Percentiles rank a stretch among this genome's conserved stretches.
Conservation (phyloP, 2,329 filamentous ascomycete species). For the Colletotrichum eleusines region DNA sequence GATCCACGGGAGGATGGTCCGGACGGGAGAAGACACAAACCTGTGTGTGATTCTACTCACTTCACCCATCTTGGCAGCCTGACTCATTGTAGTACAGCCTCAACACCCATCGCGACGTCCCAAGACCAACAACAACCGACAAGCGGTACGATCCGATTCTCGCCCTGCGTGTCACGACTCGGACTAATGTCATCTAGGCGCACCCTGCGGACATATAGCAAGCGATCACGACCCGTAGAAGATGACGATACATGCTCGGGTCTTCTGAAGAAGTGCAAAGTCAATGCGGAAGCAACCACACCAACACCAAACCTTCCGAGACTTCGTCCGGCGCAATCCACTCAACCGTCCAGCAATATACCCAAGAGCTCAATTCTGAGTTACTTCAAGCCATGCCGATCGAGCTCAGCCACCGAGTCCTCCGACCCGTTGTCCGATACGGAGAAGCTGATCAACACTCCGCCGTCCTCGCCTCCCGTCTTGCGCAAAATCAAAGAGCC, state of each 20-base stretch:
- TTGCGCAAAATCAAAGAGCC: conserved; percentile 37
- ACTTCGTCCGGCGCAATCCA: not conserved
- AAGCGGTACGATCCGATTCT: conserved; percentile 24
- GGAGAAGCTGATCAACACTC: conserved; percentile 42
- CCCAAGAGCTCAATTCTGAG: conserved; percentile 54
- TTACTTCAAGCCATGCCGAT: conserved; percentile 54
- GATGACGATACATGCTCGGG: not conserved
- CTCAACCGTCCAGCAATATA: conserved; percentile 32
- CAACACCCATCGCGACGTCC: not conserved
- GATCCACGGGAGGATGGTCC: conserved; percentile 9
- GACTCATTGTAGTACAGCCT: not conserved
- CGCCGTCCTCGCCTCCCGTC: conserved; percentile 44
- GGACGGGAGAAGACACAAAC: not conserved
- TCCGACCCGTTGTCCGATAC: conserved; percentile 34
- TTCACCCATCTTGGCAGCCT: not conserved
- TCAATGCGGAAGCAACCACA: conserved; percentile 42
- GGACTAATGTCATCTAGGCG: conserved; percentile 5
- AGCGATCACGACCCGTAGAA: conserved; percentile 44
- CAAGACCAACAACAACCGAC: conserved; percentile 14
- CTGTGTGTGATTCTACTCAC: not conserved
- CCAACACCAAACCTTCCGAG: conserved; percentile 9
- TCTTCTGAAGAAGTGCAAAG: conserved; percentile 39
- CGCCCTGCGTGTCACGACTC: not conserved
- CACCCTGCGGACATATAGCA: conserved; percentile 56
- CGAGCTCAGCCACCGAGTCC: conserved; percentile 27